A percentile compares a stretch with the other conserved stretches of the same genome.
Conservation (phyloP, 2,329 filamentous ascomycete species). For the Paraconiothyrium sp. region DNA sequence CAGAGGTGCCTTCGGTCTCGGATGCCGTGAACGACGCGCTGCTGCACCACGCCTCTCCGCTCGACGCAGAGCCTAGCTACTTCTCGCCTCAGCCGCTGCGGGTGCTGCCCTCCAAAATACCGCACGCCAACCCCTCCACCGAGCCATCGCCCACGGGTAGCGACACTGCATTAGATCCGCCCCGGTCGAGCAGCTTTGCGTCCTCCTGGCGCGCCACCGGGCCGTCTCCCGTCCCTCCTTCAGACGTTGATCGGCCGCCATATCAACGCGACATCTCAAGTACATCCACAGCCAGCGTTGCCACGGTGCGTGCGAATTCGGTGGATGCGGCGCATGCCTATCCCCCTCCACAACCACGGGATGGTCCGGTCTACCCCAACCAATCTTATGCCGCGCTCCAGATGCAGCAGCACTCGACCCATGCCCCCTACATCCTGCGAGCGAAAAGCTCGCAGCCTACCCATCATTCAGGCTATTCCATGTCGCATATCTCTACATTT, state of each 20-base stretch:
- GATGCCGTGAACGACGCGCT: conserved; percentile 34
- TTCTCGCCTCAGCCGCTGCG: conserved; percentile 52
- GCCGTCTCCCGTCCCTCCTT: conserved; percentile 21
- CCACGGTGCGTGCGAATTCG: conserved; percentile 51
- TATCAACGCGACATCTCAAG: conserved; percentile 54
- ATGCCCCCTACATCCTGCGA: conserved; percentile 50
- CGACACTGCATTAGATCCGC: conserved; percentile 14
- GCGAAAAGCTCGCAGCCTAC: conserved; percentile 55
- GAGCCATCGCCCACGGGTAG: conserved; percentile 45
- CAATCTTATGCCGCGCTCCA: conserved; percentile 61
- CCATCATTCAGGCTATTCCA: conserved; percentile 50
- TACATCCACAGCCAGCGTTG: conserved; percentile 53
- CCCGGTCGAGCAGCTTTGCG: not conserved
- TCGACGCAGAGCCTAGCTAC: conserved; percentile 46
- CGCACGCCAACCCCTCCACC: conserved; percentile 41
- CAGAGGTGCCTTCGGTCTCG: conserved; percentile 48
- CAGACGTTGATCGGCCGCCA: conserved; percentile 44
- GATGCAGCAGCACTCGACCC: conserved; percentile 54
- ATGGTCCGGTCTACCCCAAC: conserved; percentile 57
- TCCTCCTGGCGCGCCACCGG: conserved; percentile 30
- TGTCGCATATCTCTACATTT: conserved; percentile 54
- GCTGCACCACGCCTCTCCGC: conserved; percentile 29
- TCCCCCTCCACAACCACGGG: conserved; percentile 31
- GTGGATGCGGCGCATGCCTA: conserved; percentile 34
- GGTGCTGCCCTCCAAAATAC: conserved; percentile 42